These are phyloP conservation scores for Papiliotrema fonsecae DNA, from an alignment of 1,284 basidiomycete genomes.

Conservation along the genomic window DNA sequence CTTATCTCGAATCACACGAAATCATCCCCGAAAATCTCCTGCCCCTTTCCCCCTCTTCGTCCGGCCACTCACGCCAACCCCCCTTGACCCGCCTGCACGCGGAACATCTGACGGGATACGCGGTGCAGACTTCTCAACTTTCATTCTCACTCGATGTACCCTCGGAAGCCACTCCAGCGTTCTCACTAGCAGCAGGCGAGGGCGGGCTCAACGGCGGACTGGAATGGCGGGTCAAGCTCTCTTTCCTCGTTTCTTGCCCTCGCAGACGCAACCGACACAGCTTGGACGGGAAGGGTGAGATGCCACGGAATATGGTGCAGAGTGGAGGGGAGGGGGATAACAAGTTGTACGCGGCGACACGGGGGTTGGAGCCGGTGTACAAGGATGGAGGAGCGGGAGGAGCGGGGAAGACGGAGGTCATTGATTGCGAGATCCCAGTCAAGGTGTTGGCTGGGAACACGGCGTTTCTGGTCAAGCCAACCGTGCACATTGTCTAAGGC, in stretches of 20 bases:
- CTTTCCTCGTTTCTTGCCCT: constrained; percentile 69
- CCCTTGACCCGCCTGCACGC: constrained; percentile 60
- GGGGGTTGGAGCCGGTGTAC: background rate
- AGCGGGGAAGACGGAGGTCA: constrained; percentile 66
- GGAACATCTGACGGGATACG: constrained; percentile 71
- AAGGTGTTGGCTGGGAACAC: constrained; percentile 83
- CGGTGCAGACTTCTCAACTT: constrained; percentile 64
- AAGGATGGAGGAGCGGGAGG: constrained; percentile 13
- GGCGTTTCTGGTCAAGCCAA: constrained; percentile 56
- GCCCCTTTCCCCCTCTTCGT: constrained; percentile 51
- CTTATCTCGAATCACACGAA: constrained; percentile 79
- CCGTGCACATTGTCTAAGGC: constrained; percentile 18
- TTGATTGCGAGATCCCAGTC: constrained; percentile 88
- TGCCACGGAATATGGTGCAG: constrained; percentile 51
- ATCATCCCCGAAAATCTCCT: constrained; percentile 58
- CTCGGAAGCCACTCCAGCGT: constrained; percentile 77
- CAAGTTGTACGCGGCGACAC: constrained; percentile 1
- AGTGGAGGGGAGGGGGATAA: background rate
- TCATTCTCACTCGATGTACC: constrained; percentile 85
- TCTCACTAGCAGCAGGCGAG: constrained; percentile 54
- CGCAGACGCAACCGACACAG: constrained; percentile 12
- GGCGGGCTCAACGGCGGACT: constrained; percentile 58
- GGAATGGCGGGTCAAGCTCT: constrained; percentile 77
- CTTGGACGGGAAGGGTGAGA: constrained; percentile 53
- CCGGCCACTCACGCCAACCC: constrained; percentile 22